Percentiles rank a stretch among this genome's conserved stretches.
Evolutionary conservation across 129 eudicot genomes (phyloP).

Genomic region (Flaveria sonorensis): DNA sequence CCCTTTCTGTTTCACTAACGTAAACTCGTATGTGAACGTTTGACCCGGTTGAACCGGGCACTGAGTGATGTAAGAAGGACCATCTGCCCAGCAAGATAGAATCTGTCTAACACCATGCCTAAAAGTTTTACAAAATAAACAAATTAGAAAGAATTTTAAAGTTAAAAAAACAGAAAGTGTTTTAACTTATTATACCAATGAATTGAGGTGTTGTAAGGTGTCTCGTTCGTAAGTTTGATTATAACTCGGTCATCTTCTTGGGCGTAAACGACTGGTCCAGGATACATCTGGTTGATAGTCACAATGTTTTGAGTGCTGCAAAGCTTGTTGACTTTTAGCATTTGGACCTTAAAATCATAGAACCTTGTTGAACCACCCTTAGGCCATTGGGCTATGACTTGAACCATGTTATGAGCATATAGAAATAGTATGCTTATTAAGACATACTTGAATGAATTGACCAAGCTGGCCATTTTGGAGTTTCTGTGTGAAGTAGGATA

Average conservation of each 20-base stretch:
- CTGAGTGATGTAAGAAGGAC: slow-evolving; percentile 76
- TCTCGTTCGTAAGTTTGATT: slow-evolving; percentile 57
- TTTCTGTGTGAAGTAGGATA: slow-evolving; percentile 18
- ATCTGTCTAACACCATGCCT: slow-evolving; percentile 88
- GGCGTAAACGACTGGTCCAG: slow-evolving; percentile 75
- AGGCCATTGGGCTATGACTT: slow-evolving; percentile 50
- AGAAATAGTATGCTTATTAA: slow-evolving; percentile 38
- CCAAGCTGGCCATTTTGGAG: slow-evolving; percentile 36
- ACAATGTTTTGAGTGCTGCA: slow-evolving; percentile 53
- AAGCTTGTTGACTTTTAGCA: slow-evolving; percentile 53
- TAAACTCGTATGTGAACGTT: slow-evolving; percentile 64
- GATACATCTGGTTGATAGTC: slow-evolving; percentile 64
- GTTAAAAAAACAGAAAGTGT: background rate
- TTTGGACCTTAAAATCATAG: slow-evolving; percentile 76
- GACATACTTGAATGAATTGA: slow-evolving; percentile 26
- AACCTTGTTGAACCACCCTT: slow-evolving; percentile 59
- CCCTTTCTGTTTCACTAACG: slow-evolving; percentile 64
- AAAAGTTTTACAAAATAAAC: background rate
- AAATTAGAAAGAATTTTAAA: background rate
- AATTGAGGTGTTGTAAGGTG: slow-evolving; percentile 67
- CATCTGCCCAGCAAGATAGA: slow-evolving; percentile 77
- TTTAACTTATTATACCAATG: slow-evolving; percentile 52
- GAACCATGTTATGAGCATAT: slow-evolving; percentile 31
- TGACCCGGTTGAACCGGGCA: slow-evolving; percentile 82
- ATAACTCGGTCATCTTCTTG: slow-evolving; percentile 69